Conservation (phyloP, 2,329 filamentous ascomycete species). For the Bipolaris zeicola region DNA sequence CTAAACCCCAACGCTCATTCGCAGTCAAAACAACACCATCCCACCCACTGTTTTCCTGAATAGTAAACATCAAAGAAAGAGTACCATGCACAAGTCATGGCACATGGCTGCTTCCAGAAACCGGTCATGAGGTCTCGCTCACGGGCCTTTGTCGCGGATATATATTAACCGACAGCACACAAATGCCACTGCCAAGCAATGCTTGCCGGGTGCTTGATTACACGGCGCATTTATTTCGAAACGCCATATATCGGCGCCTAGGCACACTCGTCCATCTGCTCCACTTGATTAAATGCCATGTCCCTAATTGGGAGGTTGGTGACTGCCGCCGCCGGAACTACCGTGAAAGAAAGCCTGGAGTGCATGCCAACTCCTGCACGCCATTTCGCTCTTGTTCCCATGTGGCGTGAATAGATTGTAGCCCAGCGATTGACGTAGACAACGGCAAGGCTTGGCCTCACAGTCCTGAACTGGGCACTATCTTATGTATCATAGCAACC, state of each 20-base stretch:
- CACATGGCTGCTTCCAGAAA: constrained; percentile 9
- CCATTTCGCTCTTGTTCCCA: constrained; percentile 9
- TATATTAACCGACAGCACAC: constrained; percentile 23
- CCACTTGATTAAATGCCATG: background rate
- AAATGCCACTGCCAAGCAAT: constrained; percentile 15
- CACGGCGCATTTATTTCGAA: constrained; percentile 19
- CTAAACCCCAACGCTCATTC: no score
- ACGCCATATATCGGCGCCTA: constrained; percentile 13
- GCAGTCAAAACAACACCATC: background rate
- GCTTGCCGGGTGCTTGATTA: constrained; percentile 14
- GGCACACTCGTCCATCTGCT: background rate
- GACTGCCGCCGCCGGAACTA: background rate
- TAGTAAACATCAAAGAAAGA: background rate
- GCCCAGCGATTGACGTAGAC: constrained; percentile 11
- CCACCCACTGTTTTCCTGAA: background rate
- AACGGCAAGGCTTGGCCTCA: constrained; percentile 1
- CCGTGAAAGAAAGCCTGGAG: constrained; percentile 10
- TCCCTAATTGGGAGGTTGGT: background rate
- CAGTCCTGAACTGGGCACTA: no score
- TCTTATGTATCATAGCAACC: background rate
- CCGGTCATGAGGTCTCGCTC: constrained; percentile 12
- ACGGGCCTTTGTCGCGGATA: constrained; percentile 16
- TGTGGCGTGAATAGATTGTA: constrained; percentile 19
- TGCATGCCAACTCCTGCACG: constrained; percentile 12
- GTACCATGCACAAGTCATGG: background rate